Evolutionary conservation across 2,329 filamentous ascomycete genomes (phyloP).

Genomic region (Neoarthrinium moseri): DNA sequence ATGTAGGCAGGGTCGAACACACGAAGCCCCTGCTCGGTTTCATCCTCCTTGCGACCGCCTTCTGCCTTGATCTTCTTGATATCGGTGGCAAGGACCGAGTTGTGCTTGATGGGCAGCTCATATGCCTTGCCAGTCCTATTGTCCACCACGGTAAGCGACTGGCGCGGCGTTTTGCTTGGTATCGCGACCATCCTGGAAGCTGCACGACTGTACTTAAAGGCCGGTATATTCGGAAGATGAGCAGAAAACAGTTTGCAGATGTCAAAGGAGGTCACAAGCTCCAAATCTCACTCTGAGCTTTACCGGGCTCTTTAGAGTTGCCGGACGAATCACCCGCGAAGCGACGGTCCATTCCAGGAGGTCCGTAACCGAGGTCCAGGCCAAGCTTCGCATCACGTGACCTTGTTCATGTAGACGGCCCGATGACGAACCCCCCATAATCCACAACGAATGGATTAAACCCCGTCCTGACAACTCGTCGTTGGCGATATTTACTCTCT

Average conservation of each 20-base stretch:
- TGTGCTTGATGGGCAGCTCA: slow-evolving; percentile 47
- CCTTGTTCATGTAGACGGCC: not conserved
- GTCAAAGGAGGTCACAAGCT: not conserved
- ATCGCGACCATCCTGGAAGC: slow-evolving; percentile 22
- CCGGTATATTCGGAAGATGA: not conserved
- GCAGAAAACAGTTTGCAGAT: not conserved
- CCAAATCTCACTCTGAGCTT: not conserved
- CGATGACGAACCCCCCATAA: too few relatives aligned
- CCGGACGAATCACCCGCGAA: not conserved
- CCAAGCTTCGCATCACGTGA: not conserved
- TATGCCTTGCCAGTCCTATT: slow-evolving; percentile 49
- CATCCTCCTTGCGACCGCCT: slow-evolving; percentile 36
- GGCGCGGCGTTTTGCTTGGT: slow-evolving; percentile 23
- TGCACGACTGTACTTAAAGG: not conserved
- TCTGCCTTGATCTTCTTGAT: slow-evolving; percentile 49
- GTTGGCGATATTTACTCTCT: not conserved
- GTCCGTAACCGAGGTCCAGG: not conserved
- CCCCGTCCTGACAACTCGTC: too few relatives aligned
- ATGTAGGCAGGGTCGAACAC: slow-evolving; percentile 52
- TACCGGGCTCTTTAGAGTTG: slow-evolving; percentile 4
- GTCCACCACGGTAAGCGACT: slow-evolving; percentile 42
- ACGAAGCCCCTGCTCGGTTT: slow-evolving; percentile 47
- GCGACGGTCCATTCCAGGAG: not conserved
- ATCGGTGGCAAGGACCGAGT: slow-evolving; percentile 48
- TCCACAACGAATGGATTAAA: not conserved